Evolutionary conservation across 805 yeast species (phyloP).

Genomic region (Candida maris): DNA sequence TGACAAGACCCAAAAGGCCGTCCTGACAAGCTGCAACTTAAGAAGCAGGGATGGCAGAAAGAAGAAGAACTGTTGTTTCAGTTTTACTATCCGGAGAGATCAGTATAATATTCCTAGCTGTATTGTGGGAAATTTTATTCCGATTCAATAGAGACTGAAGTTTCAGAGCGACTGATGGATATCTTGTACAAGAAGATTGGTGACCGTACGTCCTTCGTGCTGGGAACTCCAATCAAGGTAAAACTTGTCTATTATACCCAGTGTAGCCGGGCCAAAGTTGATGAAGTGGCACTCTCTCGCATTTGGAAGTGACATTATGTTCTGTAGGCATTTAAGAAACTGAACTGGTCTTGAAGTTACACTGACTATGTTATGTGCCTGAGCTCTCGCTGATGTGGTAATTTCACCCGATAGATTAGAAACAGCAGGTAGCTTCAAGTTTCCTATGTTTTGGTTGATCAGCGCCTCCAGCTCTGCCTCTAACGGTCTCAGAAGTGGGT

Average conservation of each 20-base stretch:
- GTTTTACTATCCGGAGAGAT: constrained; percentile 90
- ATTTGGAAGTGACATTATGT: constrained; percentile 7
- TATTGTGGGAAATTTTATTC: constrained; percentile 93
- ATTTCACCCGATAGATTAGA: constrained; percentile 29
- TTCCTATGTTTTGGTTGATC: constrained; percentile 9
- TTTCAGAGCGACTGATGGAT: no score
- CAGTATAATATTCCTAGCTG: constrained; percentile 93
- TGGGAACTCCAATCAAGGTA: constrained; percentile 21
- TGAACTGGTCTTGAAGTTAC: constrained; percentile 33
- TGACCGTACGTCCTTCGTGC: no score
- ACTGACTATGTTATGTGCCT: constrained; percentile 26
- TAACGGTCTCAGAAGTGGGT: constrained; percentile 28
- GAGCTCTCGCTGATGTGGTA: constrained; percentile 14
- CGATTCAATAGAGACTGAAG: constrained; percentile 51
- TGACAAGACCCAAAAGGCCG: constrained; percentile 94
- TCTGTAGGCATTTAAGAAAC: constrained; percentile 31
- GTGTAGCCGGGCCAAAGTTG: constrained; percentile 29
- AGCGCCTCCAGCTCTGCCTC: constrained; percentile 19
- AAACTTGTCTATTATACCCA: constrained; percentile 25
- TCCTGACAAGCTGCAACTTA: constrained; percentile 84
- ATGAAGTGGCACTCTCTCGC: constrained; percentile 21
- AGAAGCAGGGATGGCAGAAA: constrained; percentile 78
- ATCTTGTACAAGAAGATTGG: no score
- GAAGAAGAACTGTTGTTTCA: constrained; percentile 84
- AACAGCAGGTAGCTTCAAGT: constrained; percentile 26